Evolutionary conservation across 2,329 filamentous ascomycete genomes (phyloP).

Genomic region (Emergomyces pasteurianus): DNA sequence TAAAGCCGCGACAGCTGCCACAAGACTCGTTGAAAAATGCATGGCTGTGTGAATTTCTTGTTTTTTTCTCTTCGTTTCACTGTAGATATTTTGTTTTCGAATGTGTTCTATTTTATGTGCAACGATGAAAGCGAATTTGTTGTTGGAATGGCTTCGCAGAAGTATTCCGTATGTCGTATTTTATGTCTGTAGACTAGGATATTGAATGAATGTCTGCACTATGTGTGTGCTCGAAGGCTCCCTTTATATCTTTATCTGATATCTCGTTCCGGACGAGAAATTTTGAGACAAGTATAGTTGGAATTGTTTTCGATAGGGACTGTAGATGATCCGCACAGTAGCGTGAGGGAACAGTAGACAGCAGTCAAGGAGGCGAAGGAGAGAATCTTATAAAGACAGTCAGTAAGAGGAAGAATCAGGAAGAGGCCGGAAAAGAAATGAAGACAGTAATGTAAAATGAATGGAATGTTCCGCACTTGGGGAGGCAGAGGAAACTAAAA

Average conservation of each 20-base stretch:
- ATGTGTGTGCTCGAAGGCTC: background rate
- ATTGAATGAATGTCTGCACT: conserved; percentile 2
- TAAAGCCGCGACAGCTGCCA: conserved; percentile 34
- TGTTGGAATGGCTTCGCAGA: conserved; percentile 1
- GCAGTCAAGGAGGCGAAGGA: background rate
- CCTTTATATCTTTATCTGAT: background rate
- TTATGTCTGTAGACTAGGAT: background rate
- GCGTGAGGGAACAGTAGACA: background rate
- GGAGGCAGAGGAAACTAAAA: background rate
- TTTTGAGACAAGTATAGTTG: background rate
- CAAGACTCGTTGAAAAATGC: conserved; percentile 19
- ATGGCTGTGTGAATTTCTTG: conserved; percentile 9
- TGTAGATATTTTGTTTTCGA: background rate
- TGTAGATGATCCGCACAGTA: background rate
- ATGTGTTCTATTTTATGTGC: background rate
- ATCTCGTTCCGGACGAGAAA: conserved; percentile 3
- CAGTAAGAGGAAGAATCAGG: background rate
- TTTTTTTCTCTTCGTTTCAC: background rate
- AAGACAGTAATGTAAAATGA: background rate
- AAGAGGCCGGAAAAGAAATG: background rate
- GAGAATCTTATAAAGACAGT: background rate
- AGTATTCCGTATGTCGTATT: background rate
- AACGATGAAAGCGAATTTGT: background rate
- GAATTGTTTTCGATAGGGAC: background rate
- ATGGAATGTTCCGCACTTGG: background rate